Conservation (phyloP, 805 yeast genomes). For the Torulaspora franciscae region DNA sequence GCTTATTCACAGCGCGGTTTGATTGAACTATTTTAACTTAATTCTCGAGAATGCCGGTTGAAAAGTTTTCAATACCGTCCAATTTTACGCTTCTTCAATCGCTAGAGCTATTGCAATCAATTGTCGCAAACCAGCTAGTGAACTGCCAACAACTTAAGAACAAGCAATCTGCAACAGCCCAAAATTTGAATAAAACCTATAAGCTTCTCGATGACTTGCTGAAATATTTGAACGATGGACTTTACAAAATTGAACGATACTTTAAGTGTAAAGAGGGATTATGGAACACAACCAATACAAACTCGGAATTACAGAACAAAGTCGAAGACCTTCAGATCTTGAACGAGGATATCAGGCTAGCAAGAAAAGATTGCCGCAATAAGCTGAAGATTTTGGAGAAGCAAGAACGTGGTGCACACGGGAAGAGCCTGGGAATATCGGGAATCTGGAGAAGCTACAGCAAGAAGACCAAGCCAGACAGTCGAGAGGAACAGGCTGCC, state of each 20-base stretch:
- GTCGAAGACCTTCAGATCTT: slow-evolving; percentile 30
- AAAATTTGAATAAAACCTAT: slow-evolving; percentile 12
- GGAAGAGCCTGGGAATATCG: slow-evolving; percentile 8
- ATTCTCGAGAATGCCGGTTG: slow-evolving; percentile 19
- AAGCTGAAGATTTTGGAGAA: slow-evolving; percentile 9
- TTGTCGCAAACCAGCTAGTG: slow-evolving; percentile 24
- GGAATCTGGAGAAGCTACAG: slow-evolving; percentile 8
- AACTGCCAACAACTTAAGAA: slow-evolving; percentile 15
- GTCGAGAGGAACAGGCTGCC: slow-evolving; percentile 21
- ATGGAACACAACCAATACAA: slow-evolving; percentile 9
- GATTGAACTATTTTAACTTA: not conserved
- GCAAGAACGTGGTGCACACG: slow-evolving; percentile 10
- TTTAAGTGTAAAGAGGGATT: slow-evolving; percentile 19
- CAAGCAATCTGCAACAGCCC: slow-evolving; percentile 7
- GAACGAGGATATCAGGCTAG: slow-evolving; percentile 28
- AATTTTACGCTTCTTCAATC: slow-evolving; percentile 31
- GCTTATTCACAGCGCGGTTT: not conserved
- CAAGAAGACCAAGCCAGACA: slow-evolving; percentile 10
- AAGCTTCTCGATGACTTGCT: slow-evolving; percentile 20
- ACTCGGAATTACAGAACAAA: slow-evolving; percentile 14
- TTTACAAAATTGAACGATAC: slow-evolving; percentile 20
- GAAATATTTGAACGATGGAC: slow-evolving; percentile 27
- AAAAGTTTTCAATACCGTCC: slow-evolving; percentile 29
- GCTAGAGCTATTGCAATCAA: slow-evolving; percentile 28
- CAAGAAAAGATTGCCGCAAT: slow-evolving; percentile 16